A percentile compares a stretch with the other conserved stretches of the same genome.
phyloP scores from a whole-genome alignment of 1,284 basidiomycete genomes.

The Ustilago tritici region DNA sequence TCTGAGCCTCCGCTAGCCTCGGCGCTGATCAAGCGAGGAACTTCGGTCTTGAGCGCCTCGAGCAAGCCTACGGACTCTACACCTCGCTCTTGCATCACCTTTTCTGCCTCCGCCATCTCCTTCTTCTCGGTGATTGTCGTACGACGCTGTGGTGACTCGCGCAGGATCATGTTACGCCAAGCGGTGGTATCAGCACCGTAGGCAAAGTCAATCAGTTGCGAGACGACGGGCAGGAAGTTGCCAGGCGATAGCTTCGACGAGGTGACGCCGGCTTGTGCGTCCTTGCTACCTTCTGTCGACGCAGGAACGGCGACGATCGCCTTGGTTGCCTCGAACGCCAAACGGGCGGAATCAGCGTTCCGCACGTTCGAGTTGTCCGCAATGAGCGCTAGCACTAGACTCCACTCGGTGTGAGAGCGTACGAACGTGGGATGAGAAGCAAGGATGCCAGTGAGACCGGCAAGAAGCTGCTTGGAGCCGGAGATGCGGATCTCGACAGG shows the following conservation, averaged over 20 bases:
- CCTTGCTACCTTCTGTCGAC: neutral
- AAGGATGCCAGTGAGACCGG: conserved; percentile 83
- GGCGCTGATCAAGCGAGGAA: conserved; percentile 53
- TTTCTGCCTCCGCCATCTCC: conserved; percentile 64
- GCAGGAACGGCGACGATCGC: conserved; percentile 70
- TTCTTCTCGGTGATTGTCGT: conserved; percentile 67
- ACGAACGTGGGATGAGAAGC: conserved; percentile 76
- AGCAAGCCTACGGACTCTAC: conserved; percentile 84
- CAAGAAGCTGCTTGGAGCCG: conserved; percentile 89
- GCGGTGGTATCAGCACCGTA: conserved; percentile 52
- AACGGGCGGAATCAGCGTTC: conserved; percentile 87
- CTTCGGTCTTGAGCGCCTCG: conserved; percentile 58
- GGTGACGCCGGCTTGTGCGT: conserved; percentile 71
- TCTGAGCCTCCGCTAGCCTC: conserved; percentile 30
- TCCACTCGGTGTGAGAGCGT: conserved; percentile 83
- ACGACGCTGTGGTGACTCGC: conserved; percentile 36
- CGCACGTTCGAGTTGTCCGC: conserved; percentile 79
- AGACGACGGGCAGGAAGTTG: conserved; percentile 84
- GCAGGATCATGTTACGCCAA: conserved; percentile 51
- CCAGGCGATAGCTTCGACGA: conserved; percentile 75
- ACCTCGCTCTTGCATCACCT: conserved; percentile 75
- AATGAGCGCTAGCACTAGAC: conserved; percentile 88
- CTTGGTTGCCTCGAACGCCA: conserved; percentile 76
- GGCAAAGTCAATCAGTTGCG: conserved; percentile 88
- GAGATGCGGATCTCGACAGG: conserved; percentile 82